Evolutionary conservation across 148 eudicot species (phyloP).

Genomic region (Rheum nobile): DNA sequence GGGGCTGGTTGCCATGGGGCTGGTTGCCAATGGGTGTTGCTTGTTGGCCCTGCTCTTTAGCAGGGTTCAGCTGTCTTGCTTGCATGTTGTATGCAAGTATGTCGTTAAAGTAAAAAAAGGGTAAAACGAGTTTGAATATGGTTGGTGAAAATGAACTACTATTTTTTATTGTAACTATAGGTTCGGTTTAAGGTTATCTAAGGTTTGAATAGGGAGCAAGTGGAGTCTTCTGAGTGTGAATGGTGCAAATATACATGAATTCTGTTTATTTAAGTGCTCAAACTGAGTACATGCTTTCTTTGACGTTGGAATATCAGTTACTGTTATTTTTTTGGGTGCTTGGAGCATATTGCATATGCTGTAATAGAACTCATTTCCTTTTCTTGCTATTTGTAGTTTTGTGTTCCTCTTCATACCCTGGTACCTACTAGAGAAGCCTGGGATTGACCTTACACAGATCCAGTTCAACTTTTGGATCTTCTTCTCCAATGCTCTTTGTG

Average conservation of each 20-base stretch:
- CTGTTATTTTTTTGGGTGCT: background rate
- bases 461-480: slow-evolving; percentile 90
- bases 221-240: background rate
- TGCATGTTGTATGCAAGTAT: background rate
- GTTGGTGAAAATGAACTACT: background rate
- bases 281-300: background rate
- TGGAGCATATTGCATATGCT: background rate
- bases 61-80: background rate
- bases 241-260: background rate
- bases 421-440: slow-evolving; percentile 82
- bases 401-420: slow-evolving; percentile 78
- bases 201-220: background rate
- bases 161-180: background rate
- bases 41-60: background rate
- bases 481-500: slow-evolving; percentile 81
- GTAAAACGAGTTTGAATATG: background rate
- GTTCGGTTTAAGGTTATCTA: background rate
- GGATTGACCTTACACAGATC: slow-evolving; percentile 65
- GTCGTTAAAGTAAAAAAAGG: background rate
- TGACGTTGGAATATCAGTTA: background rate
- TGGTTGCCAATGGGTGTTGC: background rate
- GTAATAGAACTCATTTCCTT: background rate
- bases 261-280: background rate
- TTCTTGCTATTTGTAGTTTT: slow-evolving; percentile 31
- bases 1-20: background rate